A percentile compares a stretch with the other conserved stretches of the same genome.
These are phyloP conservation scores for Cercospora citrullina DNA, from an alignment of 2,329 filamentous ascomycete species.

Conservation along the genomic window DNA sequence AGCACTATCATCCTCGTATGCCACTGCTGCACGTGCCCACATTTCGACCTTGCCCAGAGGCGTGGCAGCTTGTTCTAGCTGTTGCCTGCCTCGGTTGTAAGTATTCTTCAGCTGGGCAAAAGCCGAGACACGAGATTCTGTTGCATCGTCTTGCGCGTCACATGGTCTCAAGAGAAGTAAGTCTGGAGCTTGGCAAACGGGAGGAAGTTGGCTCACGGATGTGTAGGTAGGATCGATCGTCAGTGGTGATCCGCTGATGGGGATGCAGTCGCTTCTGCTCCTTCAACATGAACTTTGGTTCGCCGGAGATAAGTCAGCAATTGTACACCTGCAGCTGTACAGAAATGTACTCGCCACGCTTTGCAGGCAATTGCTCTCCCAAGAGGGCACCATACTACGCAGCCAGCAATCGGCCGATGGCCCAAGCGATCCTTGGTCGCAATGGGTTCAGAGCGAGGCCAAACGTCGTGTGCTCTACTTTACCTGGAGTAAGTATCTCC, in stretches of 20 bases:
- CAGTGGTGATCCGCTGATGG: neutral
- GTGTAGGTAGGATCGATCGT: neutral
- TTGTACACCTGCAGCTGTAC: neutral
- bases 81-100: neutral
- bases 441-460: neutral
- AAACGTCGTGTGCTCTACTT: neutral
- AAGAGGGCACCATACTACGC: neutral
- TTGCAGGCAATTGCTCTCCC: neutral
- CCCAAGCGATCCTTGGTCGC: neutral
- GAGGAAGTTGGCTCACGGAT: neutral
- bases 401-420: neutral
- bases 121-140: neutral
- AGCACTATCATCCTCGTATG: neutral
- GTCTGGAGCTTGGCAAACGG: neutral
- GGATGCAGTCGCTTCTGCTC: neutral
- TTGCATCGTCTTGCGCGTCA: neutral
- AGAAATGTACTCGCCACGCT: neutral
- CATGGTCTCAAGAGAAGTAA: neutral
- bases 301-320: neutral
- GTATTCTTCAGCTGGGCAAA: neutral
- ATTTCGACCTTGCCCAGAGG: neutral
- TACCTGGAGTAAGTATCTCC: neutral
- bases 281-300: neutral
- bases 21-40: neutral
- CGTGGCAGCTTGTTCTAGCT: neutral